Evolutionary conservation across 805 yeast species (phyloP), one percentile per base, ranked within the genome.

Genomic region (Barnettozyma wickerhamii): DNA sequence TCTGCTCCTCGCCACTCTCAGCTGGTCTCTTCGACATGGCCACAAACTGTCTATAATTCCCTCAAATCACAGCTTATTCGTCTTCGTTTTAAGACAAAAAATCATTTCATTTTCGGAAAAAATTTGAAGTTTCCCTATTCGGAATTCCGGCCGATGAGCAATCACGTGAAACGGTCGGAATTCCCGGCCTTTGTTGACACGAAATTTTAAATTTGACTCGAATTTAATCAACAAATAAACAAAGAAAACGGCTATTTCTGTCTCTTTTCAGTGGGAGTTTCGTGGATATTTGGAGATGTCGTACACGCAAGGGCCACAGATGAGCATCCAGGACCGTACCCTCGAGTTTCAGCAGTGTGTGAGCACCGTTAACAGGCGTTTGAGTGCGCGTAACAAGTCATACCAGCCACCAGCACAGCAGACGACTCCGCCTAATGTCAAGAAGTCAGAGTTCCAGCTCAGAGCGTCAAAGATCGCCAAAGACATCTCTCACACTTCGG

Each of bases 331-430:
- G 58, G 95, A 91, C 64, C 72, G 99, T 51, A 91, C 98, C 7
- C 72, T 77, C 47, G 98, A 91, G 70, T 91, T 91, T 68, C 91
- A 89, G 51, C 90, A 89, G 56, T 88, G 96, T 58, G 96, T 91
- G 23, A 65, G 79, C 34, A 77, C 90, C 3, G 81, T 82, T 61
- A 80, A 81, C 57, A 47, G 35, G 55, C 42, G 47, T 48, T 45
- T 42, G 47, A 45, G 14, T 35, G 30, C 20, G 28, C 29, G 26
- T 41, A 38, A 30, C 43, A 41, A 29, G n/a, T n/a, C n/a, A 34
- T 36, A 45, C 50, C 46, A 43, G 45, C 54, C 45, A 30, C 42
- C 40, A n/a, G 50, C 45, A 41, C 54, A 49, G 40, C 49, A 45
- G 27, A 37, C 50, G 43, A 31, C 44, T 41, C 50, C 30, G 10